Evolutionary conservation across 306 rosid species (phyloP), one percentile per base, ranked within the genome.

Genomic region (Dicorynia guianensis): DNA sequence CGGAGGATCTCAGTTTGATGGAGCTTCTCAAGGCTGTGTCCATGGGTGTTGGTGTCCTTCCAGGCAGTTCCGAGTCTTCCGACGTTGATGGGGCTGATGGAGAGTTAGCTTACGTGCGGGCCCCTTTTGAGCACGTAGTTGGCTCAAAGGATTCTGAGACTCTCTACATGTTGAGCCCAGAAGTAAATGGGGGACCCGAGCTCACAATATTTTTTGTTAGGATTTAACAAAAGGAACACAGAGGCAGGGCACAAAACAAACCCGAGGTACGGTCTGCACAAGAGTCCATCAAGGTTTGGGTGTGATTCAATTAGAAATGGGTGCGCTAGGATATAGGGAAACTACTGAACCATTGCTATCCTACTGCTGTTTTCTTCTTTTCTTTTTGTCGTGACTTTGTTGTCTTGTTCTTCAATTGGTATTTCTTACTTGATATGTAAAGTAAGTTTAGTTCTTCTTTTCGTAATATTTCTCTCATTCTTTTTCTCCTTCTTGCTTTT

Each of bases 1-100:
- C 79, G 18, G 96, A 89, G 35, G 98, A 93, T 8, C 73, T 91
- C 25, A 61, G 40, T 9, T 87, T 88, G 1, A 93, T 93, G 97
- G 96, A 93, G 74, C 43, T 82, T 42, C 91, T 93, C 1, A 89
- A 74, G 77, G 83, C 97, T 0, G 88, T 84, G 17, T 75, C 97
- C 0, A 93, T 91, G 98, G 97, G 97, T 3, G 98, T 94, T 4
- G 97, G 96, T 1, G 91, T 93, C 5, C 76, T 93, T 67, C 97
- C 97, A 0, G 75, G 85, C 35, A 81, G 71, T 36, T 64, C 85
- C 30, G 30, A 25, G 30, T 25, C 30, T 25, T 25, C 30, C 0
- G 88, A 85, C 4, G 40, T 10, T 0, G 96, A 85, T 0, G 89
- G 82, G 0, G 76, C 76, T 0, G 92, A 93, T 17, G 88, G 79